Base-by-base conservation (phyloP, 2,329 filamentous ascomycete species). In the Penicillium sp. region DNA sequence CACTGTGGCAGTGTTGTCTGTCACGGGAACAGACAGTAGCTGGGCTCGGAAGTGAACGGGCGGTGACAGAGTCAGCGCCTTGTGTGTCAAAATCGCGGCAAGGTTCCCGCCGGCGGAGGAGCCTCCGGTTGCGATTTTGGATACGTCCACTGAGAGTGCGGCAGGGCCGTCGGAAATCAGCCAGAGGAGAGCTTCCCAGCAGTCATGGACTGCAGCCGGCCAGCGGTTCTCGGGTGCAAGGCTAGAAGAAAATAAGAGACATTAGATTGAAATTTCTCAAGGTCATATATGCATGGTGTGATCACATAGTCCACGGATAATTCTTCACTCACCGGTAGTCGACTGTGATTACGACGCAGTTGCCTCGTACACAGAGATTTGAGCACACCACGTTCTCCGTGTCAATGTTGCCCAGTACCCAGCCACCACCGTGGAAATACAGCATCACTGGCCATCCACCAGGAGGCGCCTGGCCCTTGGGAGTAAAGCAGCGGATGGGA, bases 351-450 rank as follows among this genome's bases (percentile, higher is more conserved):
- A 84, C 80, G 0, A 84, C 80, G 53, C 77, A 80, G 8, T 75
- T 75, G 0, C 74, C 77, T 12, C 79, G 71, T 23, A 73, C 72
- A 58, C 80, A 83, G 12, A 85, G 65, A 60, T 83, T 78, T n/a
- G 80, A 78, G 48, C 80, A 80, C 3, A 84, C 78, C 4, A 77
- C 75, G 59, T 85, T 84, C 68, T 85, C 82, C 0, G 80, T 83
- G 56, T 81, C 75, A 41, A 84, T 82, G 44, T 79, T 82, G 0
- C 82, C 82, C 31, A 84, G 61, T 3, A 84, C 81, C 81, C 81
- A 85, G 4, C 82, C 82, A 1, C 82, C 82, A 5, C 82, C 82
- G 60, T 85, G 82, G 61, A 78, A 82, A 64, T 82, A 86, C 4
- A 85, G 60, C 65, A 80, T 77, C 8, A 80, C 75, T 2, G 82